A percentile compares a stretch with the other conserved stretches of the same genome.
Conservation (phyloP, 306 rosid species). For the Datisca glomerata region DNA sequence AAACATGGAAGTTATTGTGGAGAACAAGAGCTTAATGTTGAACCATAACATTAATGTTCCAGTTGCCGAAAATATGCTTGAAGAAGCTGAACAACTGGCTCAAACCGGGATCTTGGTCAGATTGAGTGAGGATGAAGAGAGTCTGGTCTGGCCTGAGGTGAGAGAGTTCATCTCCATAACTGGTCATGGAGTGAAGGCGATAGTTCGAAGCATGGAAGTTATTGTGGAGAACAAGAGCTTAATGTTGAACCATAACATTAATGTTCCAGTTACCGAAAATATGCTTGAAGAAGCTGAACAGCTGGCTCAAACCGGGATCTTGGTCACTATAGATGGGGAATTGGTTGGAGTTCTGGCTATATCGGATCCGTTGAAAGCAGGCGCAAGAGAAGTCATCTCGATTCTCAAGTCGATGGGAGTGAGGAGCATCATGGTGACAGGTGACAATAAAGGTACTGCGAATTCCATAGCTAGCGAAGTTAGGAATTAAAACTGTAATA, state of each 20-base stretch:
- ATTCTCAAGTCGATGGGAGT: conserved; percentile 68
- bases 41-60: conserved; percentile 31
- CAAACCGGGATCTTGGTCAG: too few species aligned
- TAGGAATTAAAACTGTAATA: conserved; percentile 51
- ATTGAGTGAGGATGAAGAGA: conserved; percentile 35
- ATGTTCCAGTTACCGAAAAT: conserved; percentile 35
- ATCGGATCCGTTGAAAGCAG: conserved; percentile 83
- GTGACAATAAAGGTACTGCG: conserved; percentile 80
- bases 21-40: conserved; percentile 70
- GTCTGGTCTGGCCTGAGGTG: conserved; percentile 35
- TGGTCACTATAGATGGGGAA: conserved; percentile 69
- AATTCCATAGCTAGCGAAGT: conserved; percentile 60
- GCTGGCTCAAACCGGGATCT: conserved; percentile 58
- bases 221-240: conserved; percentile 74
- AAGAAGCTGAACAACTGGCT: too few species aligned
- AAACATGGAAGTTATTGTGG: conserved; percentile 46
- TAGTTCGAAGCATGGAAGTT: conserved; percentile 47
- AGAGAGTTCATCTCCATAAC: conserved; percentile 63
- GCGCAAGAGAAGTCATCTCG: conserved; percentile 50
- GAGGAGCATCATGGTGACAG: conserved; percentile 70
- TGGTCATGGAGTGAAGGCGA: conserved; percentile 72
- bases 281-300: conserved; percentile 53
- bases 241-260: conserved; percentile 43
- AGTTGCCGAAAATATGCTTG: too few species aligned
- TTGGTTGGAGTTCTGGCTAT: conserved; percentile 75